phyloP scores from a whole-genome alignment of 495 filamentous ascomycete species.

The Xylaria longipes region DNA sequence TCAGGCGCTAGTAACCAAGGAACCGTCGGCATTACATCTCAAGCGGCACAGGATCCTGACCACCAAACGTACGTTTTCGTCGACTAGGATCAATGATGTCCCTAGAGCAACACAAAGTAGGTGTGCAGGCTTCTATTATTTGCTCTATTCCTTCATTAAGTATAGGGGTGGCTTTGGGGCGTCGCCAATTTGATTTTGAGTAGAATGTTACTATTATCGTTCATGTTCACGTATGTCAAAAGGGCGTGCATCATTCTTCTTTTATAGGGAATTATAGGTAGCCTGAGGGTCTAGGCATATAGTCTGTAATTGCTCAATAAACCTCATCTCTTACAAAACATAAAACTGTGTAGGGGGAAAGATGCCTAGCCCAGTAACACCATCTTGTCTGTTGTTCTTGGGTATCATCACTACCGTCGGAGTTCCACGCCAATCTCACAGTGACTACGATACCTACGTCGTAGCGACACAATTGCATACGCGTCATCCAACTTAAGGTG shows the following conservation, averaged over 20 bases:
- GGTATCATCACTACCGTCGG: background rate
- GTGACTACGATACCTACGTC: background rate
- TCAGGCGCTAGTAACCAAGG: background rate
- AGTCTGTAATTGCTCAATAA: background rate
- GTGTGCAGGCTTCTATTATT: background rate
- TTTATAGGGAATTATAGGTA: background rate
- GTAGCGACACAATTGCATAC: background rate
- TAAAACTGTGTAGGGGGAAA: too few species aligned
- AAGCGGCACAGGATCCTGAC: constrained; percentile 22
- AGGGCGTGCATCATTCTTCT: background rate
- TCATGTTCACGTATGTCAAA: background rate
- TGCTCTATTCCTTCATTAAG: background rate
- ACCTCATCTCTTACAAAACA: background rate
- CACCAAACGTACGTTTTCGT: constrained; percentile 31
- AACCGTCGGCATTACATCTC: constrained; percentile 9
- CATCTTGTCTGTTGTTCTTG: background rate
- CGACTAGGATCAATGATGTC: constrained; percentile 3
- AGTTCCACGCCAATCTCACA: background rate
- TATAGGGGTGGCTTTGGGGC: too few species aligned
- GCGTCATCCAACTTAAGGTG: background rate
- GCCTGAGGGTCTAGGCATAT: background rate
- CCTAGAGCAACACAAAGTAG: background rate
- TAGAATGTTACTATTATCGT: too few species aligned
- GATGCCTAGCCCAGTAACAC: background rate
- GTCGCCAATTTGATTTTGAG: background rate